Percentiles rank a stretch among this genome's conserved stretches.
Evolutionary conservation across 2,329 filamentous ascomycete species (phyloP).

Genomic region (Hypoxylon sp.): DNA sequence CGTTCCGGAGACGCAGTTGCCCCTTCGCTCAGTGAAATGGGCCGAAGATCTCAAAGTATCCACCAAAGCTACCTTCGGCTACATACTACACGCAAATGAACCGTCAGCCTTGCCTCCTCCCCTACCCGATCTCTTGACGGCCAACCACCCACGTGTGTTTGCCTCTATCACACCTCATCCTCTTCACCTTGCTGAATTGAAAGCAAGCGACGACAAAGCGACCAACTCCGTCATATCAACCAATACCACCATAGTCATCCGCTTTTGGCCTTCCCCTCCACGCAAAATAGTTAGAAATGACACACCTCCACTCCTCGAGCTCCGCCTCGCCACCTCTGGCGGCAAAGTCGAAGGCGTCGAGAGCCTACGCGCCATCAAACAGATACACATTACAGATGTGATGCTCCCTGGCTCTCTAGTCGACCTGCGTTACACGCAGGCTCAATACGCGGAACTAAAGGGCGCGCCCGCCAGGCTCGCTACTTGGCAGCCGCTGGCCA

Average conservation of each 20-base stretch:
- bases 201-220: slow-evolving; percentile 35
- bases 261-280: slow-evolving; percentile 58
- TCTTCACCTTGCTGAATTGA: slow-evolving; percentile 56
- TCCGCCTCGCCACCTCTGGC: slow-evolving; percentile 55
- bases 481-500: slow-evolving; percentile 53
- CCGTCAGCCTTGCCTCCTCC: slow-evolving; percentile 22
- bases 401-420: slow-evolving; percentile 62
- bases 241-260: slow-evolving; percentile 59
- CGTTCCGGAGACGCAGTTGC: slow-evolving; percentile 15
- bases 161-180: slow-evolving; percentile 63
- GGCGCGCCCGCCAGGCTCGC: slow-evolving; percentile 45
- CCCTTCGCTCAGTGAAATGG: slow-evolving; percentile 45
- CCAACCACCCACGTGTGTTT: slow-evolving; percentile 56
- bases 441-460: slow-evolving; percentile 51
- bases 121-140: slow-evolving; percentile 37
- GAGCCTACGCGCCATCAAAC: slow-evolving; percentile 57
- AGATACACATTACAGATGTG: slow-evolving; percentile 58
- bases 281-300: not conserved
- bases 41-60: slow-evolving; percentile 40
- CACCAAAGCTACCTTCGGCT: slow-evolving; percentile 64
- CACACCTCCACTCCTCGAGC: slow-evolving; percentile 55
- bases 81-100: slow-evolving; percentile 56
- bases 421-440: slow-evolving; percentile 63
- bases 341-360: slow-evolving; percentile 51
- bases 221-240: slow-evolving; percentile 43